A percentile compares a stretch with the other conserved stretches of the same genome.
These are phyloP conservation scores for Cryptococcus sp. DNA, from an alignment of 1,284 basidiomycete species.

Conservation along the genomic window DNA sequence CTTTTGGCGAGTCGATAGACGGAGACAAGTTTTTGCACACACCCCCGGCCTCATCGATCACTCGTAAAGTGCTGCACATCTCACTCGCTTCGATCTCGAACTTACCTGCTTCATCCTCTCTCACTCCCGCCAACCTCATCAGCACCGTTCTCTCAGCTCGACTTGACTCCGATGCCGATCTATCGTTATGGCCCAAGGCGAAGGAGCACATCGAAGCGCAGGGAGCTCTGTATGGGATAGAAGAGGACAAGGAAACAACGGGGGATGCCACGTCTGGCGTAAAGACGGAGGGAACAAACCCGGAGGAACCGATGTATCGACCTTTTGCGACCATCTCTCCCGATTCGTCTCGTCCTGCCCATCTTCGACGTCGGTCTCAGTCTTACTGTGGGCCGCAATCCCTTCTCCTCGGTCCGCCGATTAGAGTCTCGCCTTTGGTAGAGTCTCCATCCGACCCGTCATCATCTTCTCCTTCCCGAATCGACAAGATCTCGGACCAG, in stretches of 20 bases:
- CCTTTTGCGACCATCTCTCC: no score
- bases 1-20: conserved; percentile 26
- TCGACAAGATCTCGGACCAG: background rate
- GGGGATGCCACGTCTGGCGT: no score
- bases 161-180: no score
- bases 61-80: conserved; percentile 28
- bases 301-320: no score
- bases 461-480: background rate
- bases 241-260: no score
- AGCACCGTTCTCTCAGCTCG: no score
- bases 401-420: background rate
- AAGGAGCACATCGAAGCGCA: no score
- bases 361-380: background rate
- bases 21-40: conserved; percentile 23
- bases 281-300: no score
- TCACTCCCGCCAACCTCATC: no score
- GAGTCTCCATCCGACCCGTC: background rate
- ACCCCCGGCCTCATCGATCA: conserved; percentile 28
- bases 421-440: background rate
- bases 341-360: background rate
- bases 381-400: background rate
- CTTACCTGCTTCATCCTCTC: no score
- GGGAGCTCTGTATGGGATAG: no score
- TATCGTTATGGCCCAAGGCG: no score
- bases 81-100: background rate